Base-by-base conservation (phyloP, 2,329 filamentous ascomycete genomes). In the Colletotrichum tofieldiae region DNA sequence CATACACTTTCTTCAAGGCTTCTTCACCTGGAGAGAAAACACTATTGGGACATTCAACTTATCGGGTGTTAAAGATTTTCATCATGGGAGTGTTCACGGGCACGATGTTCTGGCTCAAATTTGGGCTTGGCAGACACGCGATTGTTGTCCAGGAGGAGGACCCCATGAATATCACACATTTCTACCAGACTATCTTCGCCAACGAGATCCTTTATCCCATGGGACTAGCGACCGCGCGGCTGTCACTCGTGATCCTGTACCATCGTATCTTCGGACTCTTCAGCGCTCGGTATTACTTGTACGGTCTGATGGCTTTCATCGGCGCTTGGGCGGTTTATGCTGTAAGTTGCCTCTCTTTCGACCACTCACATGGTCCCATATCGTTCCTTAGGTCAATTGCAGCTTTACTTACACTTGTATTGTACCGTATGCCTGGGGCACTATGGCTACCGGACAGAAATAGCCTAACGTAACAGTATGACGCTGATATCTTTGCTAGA, bases 101-200 rank as follows among this genome's bases (percentile, higher is more conserved):
- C 4, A 69, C 70, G 1, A 72, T 72, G 70, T 20, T 72, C 11
- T 72, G 70, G 70, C 52, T 72, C 29, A 60, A 47, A 3, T 72
- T 65, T 7, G 70, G 70, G 23, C 70, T 72, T 2, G 70, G 70
- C 20, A 54, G 60, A 41, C 70, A 72, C n/a, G 59, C 55, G 45
- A 7, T 64, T 3, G 70, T 72, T 26, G 65, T 65, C 3, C 18
- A 41, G 20, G 65, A 70, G 37, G 70, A 72, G 29, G 65, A 72
- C 39, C 54, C 70, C 7, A 60, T 55, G 58, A 72, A 70, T 39
- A 23, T 72, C 1, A 32, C 23, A 14, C 59, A 20, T 5, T 72
- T 72, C n/a, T 72, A 54, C 20, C 52, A 72, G 26, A 72, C 70
- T 2, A 72, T 72, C 51, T 72, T 54, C 59, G 70, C 70, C 14